Base-by-base conservation (phyloP, 805 yeast genomes). In the Cyberlindnera petersonii region DNA sequence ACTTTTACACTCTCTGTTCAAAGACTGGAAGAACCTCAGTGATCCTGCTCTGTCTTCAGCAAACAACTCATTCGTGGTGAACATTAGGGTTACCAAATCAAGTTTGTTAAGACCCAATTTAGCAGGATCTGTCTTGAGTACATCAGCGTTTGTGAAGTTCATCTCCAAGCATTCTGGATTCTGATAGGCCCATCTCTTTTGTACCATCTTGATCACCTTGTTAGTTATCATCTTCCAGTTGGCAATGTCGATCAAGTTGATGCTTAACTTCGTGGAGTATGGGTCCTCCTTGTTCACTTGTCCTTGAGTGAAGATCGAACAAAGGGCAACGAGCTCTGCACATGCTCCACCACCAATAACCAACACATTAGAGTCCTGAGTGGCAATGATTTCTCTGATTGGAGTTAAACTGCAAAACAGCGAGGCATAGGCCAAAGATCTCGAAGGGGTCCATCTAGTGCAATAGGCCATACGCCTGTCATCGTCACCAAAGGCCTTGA, bases 341-440 rank as follows among this genome's bases (percentile, higher is more conserved):
- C 91, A 86, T 0, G 96, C 96, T 24, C 96, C 96, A 18, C 94
- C 96, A 15, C 96, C 96, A 26, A 88, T 69, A 50, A 82, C 75
- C 24, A 86, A 57, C 0, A 80, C 74, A 6, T 68, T 59, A 4
- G 63, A 53, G 11, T 59, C 55, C 13, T 58, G 51, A 2, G 45
- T 15, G 5, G 48, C 33, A n/a, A 75, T 52, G 17, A 71, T 26
- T 3, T 61, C 56, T 30, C 60, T 55, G 9, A 78, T 58, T 4
- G 69, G 69, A 5, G 58, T 60, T 21, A 82, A 61, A 11, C 73
- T 64, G 1, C 77, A 66, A 49, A 86, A 79, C 17, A 87, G 66
- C 2, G 87, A 75, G 2, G 82, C 60, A 56, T 87, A 87, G 1
- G 86, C 79, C 32, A 86, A 65, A 0, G 95, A 80, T 40, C 96